Percentiles rank a stretch among this genome's conserved stretches.
Evolutionary conservation across 169 alveolate genomes (phyloP).

Genomic region (Plasmodium cynomolgi): DNA sequence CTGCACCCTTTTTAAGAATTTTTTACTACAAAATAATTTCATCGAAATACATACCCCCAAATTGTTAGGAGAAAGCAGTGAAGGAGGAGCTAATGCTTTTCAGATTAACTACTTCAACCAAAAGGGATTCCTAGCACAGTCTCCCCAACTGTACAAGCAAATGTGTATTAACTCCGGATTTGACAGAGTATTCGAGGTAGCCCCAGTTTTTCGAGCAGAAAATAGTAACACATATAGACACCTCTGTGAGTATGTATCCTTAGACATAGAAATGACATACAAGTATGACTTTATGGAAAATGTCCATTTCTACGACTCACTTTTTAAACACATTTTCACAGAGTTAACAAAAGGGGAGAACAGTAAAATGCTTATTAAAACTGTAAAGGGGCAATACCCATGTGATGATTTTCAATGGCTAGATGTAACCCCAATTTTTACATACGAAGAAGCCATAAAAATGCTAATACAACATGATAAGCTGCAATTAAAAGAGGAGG

Average conservation of each 20-base stretch:
- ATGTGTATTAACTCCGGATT: conserved; percentile 98
- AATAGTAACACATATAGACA: conserved; percentile 99
- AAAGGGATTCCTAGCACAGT: conserved; percentile 95
- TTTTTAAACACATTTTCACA: conserved; percentile 92
- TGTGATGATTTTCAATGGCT: conserved; percentile 57
- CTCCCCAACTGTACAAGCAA: conserved; percentile 99
- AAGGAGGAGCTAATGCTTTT: conserved; percentile 99
- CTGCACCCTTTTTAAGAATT: conserved; percentile 94
- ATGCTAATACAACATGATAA: conserved; percentile 82
- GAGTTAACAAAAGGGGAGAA: conserved; percentile 82
- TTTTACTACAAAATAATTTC: conserved; percentile 90
- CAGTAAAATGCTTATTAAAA: conserved; percentile 36
- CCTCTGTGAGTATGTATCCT: conserved; percentile 98
- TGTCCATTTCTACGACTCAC: conserved; percentile 93
- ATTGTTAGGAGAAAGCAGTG: conserved; percentile 98
- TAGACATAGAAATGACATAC: conserved; percentile 98
- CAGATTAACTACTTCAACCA: conserved; percentile 94
- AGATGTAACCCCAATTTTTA: conserved; percentile 70
- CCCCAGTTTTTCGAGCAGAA: conserved; percentile 99
- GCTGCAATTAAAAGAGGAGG: conserved; percentile 85
- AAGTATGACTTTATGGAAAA: conserved; percentile 97
- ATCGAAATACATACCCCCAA: conserved; percentile 99
- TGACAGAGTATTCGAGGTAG: conserved; percentile 98
- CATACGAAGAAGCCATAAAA: conserved; percentile 82
- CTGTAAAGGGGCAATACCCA: conserved; percentile 65